phyloP scores from a whole-genome alignment of 1,139 yeast species.

The Saccharomyces pastorianus region DNA sequence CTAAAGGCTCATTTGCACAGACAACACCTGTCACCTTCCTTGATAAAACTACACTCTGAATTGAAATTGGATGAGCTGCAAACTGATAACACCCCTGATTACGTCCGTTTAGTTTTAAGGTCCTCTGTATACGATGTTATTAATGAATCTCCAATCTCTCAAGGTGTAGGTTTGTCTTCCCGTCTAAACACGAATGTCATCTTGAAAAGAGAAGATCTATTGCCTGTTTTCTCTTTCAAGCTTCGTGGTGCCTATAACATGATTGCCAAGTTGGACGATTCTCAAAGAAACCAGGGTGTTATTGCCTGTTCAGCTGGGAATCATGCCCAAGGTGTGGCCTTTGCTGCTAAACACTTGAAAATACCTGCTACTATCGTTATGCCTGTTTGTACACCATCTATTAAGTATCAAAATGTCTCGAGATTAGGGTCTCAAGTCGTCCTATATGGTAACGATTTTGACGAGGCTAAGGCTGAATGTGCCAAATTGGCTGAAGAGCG shows the following conservation, averaged over 20 bases:
- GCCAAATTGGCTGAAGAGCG: conserved; percentile 56
- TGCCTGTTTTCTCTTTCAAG: conserved; percentile 93
- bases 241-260: conserved; percentile 95
- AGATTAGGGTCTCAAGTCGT: conserved; percentile 93
- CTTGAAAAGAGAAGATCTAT: conserved; percentile 82
- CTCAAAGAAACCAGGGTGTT: conserved; percentile 73
- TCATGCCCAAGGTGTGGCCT: conserved; percentile 99
- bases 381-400: conserved; percentile 96
- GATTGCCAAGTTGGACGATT: conserved; percentile 76
- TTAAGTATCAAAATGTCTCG: conserved; percentile 83
- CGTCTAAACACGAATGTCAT: conserved; percentile 64
- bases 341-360: conserved; percentile 70
- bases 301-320: conserved; percentile 98
- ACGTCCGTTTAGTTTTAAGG: conserved; percentile 78
- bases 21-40: conserved; percentile 13
- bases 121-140: conserved; percentile 93
- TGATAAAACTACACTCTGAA: conserved; percentile 25
- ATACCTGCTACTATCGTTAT: conserved; percentile 94
- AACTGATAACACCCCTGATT: conserved; percentile 75
- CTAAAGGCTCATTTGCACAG: background rate
- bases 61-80: conserved; percentile 44
- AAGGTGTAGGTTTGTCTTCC: conserved; percentile 68
- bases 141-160: conserved; percentile 77
- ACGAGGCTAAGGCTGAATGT: conserved; percentile 86
- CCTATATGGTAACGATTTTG: conserved; percentile 87